A percentile compares a stretch with the other conserved stretches of the same genome.
phyloP scores from a whole-genome alignment of 2,329 filamentous ascomycete species.

The Talaromyces sp. region DNA sequence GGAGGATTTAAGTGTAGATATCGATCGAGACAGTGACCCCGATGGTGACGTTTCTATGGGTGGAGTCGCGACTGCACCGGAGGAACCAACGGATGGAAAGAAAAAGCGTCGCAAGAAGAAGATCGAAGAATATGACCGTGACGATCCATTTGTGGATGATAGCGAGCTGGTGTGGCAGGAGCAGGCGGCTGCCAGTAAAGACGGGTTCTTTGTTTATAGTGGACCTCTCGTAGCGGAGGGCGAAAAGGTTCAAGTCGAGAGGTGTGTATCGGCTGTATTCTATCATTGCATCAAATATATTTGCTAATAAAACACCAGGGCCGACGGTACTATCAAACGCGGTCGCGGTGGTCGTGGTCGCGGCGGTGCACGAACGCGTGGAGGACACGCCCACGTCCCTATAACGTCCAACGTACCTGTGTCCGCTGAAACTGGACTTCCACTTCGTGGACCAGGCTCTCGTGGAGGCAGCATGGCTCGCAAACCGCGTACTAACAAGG shows the following conservation, averaged over 20 bases:
- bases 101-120: conserved; percentile 73
- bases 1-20: conserved; percentile 85
- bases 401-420: conserved; percentile 79
- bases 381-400: conserved; percentile 68
- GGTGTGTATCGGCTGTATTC: conserved; percentile 39
- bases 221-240: conserved; percentile 85
- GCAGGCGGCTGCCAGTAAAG: conserved; percentile 86
- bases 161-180: conserved; percentile 94
- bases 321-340: conserved; percentile 67
- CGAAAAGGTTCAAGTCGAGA: conserved; percentile 67
- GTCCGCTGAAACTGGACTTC: conserved; percentile 82
- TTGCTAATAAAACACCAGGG: conserved; percentile 46
- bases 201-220: conserved; percentile 97
- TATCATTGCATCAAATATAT: conserved; percentile 26
- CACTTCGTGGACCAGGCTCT: conserved; percentile 66
- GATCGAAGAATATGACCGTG: conserved; percentile 64
- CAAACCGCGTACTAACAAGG: conserved; percentile 83
- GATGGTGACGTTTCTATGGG: conserved; percentile 45
- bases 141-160: conserved; percentile 75
- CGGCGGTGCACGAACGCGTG: conserved; percentile 44
- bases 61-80: conserved; percentile 50
- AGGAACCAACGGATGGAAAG: conserved; percentile 60
- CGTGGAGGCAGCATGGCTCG: conserved; percentile 69
- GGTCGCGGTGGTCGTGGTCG: conserved; percentile 55
- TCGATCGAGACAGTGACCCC: conserved; percentile 64